A percentile compares a stretch with the other conserved stretches of the same genome.
Conservation (phyloP, 1,284 basidiomycete genomes). For the Naganishia sp. region DNA sequence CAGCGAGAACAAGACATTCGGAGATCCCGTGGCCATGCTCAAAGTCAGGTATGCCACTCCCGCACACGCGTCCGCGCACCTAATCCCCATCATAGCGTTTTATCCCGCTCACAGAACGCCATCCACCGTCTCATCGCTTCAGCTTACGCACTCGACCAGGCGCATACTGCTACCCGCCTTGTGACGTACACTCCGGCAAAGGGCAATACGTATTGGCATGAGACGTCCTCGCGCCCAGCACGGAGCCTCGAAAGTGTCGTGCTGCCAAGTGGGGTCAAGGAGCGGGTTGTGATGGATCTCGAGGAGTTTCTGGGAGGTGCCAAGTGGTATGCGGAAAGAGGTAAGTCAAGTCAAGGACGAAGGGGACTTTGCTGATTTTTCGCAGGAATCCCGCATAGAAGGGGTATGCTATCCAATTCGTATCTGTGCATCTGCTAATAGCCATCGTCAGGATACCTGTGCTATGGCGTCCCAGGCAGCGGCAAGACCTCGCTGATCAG, state of each 20-base stretch:
- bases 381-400: slow-evolving; percentile 38
- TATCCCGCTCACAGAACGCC: slow-evolving; percentile 26
- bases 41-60: slow-evolving; percentile 14
- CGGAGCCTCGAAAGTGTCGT: slow-evolving; percentile 40
- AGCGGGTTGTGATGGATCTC: slow-evolving; percentile 37
- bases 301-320: slow-evolving; percentile 38
- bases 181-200: slow-evolving; percentile 29
- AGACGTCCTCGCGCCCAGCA: slow-evolving; percentile 25
- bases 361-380: neutral
- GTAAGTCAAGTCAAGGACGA: slow-evolving; percentile 4
- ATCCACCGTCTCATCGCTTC: slow-evolving; percentile 30
- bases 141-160: slow-evolving; percentile 4
- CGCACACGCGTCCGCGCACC: neutral
- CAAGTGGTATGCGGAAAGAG: slow-evolving; percentile 40
- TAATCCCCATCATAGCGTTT: slow-evolving; percentile 1
- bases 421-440: too few species aligned
- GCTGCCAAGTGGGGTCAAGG: slow-evolving; percentile 38
- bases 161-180: slow-evolving; percentile 16
- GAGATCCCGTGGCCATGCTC: slow-evolving; percentile 28
- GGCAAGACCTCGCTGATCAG: slow-evolving; percentile 78
- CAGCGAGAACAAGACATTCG: slow-evolving; percentile 19
- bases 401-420: slow-evolving; percentile 25
- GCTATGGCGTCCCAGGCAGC: slow-evolving; percentile 70
- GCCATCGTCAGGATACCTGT: slow-evolving; percentile 63
- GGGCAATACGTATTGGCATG: slow-evolving; percentile 25